phyloP scores from a whole-genome alignment of 2,329 filamentous ascomycete species.

The Apiospora sp. region DNA sequence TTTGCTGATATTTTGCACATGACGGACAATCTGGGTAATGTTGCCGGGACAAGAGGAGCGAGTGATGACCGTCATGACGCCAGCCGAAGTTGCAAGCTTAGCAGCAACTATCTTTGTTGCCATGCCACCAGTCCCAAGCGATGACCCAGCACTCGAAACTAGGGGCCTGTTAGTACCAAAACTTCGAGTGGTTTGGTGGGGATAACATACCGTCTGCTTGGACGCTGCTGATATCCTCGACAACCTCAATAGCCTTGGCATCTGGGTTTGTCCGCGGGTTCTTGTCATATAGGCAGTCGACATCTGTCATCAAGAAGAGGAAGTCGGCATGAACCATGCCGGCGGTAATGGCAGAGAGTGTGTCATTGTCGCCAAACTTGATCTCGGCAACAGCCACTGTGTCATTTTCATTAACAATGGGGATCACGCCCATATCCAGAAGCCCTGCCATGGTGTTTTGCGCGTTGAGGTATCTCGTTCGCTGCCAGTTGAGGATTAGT shows the following conservation, averaged over 20 bases:
- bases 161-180: background rate
- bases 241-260: conserved; percentile 88
- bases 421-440: conserved; percentile 93
- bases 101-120: conserved; percentile 96
- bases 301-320: conserved; percentile 98
- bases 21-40: conserved; percentile 83
- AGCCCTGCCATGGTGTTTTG: conserved; percentile 94
- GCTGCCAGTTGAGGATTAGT: conserved; percentile 52
- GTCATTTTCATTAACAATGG: conserved; percentile 99
- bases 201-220: conserved; percentile 75
- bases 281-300: conserved; percentile 96
- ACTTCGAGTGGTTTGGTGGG: background rate
- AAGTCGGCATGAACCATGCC: conserved; percentile 98
- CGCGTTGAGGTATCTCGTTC: conserved; percentile 93
- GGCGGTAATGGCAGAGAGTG: conserved; percentile 92
- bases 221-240: conserved; percentile 84
- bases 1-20: conserved; percentile 71
- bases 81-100: conserved; percentile 88
- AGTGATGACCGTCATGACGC: conserved; percentile 95
- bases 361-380: conserved; percentile 99
- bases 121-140: conserved; percentile 95
- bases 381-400: conserved; percentile 97
- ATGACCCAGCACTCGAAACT: conserved; percentile 89
- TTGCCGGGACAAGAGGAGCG: conserved; percentile 93
- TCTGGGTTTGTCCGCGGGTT: conserved; percentile 88